Evolutionary conservation across 2,329 filamentous ascomycete species (phyloP).

Genomic region (Neopestalotiopsis sp.): DNA sequence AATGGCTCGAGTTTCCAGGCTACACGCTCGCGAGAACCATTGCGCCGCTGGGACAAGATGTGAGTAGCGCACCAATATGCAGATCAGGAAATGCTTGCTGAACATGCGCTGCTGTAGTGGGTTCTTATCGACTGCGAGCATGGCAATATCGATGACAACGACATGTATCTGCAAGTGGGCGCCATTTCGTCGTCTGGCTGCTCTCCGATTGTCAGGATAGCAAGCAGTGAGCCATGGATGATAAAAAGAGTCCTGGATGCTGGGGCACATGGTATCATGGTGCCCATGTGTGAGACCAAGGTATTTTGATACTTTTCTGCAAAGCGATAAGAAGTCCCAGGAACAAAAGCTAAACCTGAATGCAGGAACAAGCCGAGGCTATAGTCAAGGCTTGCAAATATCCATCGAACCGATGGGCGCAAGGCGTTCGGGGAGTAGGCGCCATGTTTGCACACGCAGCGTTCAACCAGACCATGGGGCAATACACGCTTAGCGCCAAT

Average conservation of each 20-base stretch:
- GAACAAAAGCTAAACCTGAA: not conserved
- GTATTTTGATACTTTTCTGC: not conserved
- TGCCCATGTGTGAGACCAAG: slow-evolving; percentile 32
- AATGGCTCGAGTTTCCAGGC: slow-evolving; percentile 39
- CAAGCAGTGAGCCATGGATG: slow-evolving; percentile 34
- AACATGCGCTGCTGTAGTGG: slow-evolving; percentile 21
- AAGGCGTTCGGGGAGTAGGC: slow-evolving; percentile 34
- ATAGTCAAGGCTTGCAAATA: slow-evolving; percentile 35
- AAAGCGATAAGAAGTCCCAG: not conserved
- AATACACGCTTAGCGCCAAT: slow-evolving; percentile 33
- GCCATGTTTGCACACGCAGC: slow-evolving; percentile 35
- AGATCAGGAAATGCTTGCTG: not conserved
- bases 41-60: slow-evolving; percentile 36
- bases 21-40: slow-evolving; percentile 37
- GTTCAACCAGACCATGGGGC: slow-evolving; percentile 34
- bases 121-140: slow-evolving; percentile 31
- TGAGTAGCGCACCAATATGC: slow-evolving; percentile 22
- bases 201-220: slow-evolving; percentile 30
- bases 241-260: slow-evolving; percentile 38
- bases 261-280: slow-evolving; percentile 38
- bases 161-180: slow-evolving; percentile 28
- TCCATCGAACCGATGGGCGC: slow-evolving; percentile 28
- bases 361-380: slow-evolving; percentile 16
- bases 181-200: slow-evolving; percentile 28
- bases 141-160: slow-evolving; percentile 31